Percentiles rank a stretch among this genome's conserved stretches.
Conservation (phyloP, 2,329 filamentous ascomycete genomes). For the Trichoderma brevicompactum region DNA sequence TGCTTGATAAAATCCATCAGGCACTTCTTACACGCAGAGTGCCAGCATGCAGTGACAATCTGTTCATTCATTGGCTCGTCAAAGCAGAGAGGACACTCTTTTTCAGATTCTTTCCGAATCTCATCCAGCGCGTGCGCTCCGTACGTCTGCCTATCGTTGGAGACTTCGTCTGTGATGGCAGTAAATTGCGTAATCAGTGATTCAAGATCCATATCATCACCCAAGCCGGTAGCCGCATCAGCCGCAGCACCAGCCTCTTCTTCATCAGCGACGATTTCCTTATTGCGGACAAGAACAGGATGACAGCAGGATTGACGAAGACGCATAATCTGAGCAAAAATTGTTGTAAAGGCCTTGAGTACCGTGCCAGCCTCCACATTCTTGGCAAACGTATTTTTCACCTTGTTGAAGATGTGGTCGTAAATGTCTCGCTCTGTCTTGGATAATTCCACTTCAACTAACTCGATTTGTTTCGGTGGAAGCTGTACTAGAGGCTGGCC, state of each 20-base stretch:
- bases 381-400: constrained; percentile 80
- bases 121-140: constrained; percentile 86
- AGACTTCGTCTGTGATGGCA: constrained; percentile 64
- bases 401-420: constrained; percentile 82
- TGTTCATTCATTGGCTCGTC: constrained; percentile 97
- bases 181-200: constrained; percentile 85
- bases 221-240: constrained; percentile 78
- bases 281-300: constrained; percentile 84
- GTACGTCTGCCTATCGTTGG: constrained; percentile 67
- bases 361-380: constrained; percentile 92
- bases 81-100: constrained; percentile 91
- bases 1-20: constrained; percentile 89
- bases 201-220: constrained; percentile 95
- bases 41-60: constrained; percentile 95
- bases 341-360: constrained; percentile 93
- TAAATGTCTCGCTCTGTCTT: constrained; percentile 88
- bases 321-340: constrained; percentile 93
- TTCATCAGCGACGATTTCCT: constrained; percentile 83
- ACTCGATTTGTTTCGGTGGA: constrained; percentile 78
- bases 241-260: constrained; percentile 75
- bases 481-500: constrained; percentile 76
- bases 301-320: constrained; percentile 95
- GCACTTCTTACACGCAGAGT: constrained; percentile 93
- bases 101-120: constrained; percentile 85
- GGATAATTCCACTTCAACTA: constrained; percentile 86